Percentiles rank a stretch among this genome's conserved stretches.
Evolutionary conservation across 768 basidiomycete genomes (phyloP).

Genomic region (Panus rudis): DNA sequence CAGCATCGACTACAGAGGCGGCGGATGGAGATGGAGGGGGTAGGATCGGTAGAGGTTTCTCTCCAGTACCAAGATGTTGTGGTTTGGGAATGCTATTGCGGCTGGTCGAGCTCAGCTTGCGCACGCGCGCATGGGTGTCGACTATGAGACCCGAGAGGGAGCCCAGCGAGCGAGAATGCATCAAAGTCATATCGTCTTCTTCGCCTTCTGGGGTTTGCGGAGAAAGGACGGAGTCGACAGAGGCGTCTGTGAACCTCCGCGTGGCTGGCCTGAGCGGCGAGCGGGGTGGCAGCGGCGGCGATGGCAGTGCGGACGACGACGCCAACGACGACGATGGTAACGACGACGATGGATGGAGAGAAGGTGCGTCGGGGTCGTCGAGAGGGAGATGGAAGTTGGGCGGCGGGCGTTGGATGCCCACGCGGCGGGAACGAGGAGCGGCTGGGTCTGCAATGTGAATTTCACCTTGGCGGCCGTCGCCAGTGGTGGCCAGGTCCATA

Average conservation of each 20-base stretch:
- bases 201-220: slow-evolving; percentile 3
- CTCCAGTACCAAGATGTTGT: too few relatives aligned
- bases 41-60: slow-evolving; percentile 27
- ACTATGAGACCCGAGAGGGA: slow-evolving; percentile 19
- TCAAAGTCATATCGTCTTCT: slow-evolving; percentile 18
- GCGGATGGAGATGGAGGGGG: slow-evolving; percentile 18
- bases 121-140: slow-evolving; percentile 5
- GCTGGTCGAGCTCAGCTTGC: slow-evolving; percentile 15
- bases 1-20: slow-evolving; percentile 10
- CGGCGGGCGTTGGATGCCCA: slow-evolving; percentile 16
- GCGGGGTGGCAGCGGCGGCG: slow-evolving; percentile 22
- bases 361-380: slow-evolving; percentile 9
- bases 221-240: slow-evolving; percentile 9
- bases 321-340: slow-evolving; percentile 7
- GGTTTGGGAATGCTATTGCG: too few relatives aligned
- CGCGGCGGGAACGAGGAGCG: slow-evolving; percentile 29
- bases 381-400: slow-evolving; percentile 14
- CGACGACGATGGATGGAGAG: slow-evolving; percentile 7
- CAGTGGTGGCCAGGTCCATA: too few relatives aligned
- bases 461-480: too few relatives aligned
- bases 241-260: not conserved
- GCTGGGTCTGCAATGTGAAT: slow-evolving; percentile 13
- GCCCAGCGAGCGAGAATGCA: slow-evolving; percentile 21
- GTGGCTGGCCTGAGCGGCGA: slow-evolving; percentile 23
- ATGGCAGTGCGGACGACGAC: slow-evolving; percentile 16